Conservation (phyloP, 129 eudicot species). For the Lonicera japonica region DNA sequence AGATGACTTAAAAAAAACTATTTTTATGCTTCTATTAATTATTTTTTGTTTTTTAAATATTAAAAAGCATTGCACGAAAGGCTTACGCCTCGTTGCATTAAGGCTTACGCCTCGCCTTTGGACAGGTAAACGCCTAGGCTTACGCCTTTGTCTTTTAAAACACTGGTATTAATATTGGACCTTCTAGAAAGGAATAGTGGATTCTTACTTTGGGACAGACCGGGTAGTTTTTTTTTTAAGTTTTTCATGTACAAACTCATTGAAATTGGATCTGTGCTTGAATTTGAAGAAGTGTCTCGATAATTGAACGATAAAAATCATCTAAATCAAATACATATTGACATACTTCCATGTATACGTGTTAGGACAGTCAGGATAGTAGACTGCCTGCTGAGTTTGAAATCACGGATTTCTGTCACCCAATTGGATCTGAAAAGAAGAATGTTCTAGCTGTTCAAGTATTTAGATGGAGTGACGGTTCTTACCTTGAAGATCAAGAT, state of each 20-base stretch:
- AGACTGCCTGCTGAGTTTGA: constrained; percentile 97
- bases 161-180: no score
- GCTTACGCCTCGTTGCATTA: no score
- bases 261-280: neutral
- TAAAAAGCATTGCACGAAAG: no score
- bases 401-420: constrained; percentile 69
- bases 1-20: no score
- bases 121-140: no score
- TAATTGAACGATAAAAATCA: neutral
- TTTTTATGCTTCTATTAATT: no score
- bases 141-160: no score
- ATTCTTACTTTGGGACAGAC: no score
- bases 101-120: no score
- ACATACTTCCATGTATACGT: constrained; percentile 13
- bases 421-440: constrained; percentile 64
- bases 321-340: neutral
- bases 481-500: constrained; percentile 99
- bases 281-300: neutral
- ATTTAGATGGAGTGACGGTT: constrained; percentile 91
- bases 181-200: no score
- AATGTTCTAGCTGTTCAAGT: constrained; percentile 91
- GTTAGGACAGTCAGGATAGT: constrained; percentile 80
- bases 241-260: neutral
- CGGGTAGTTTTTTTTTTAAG: no score
- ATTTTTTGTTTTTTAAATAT: no score